A percentile compares a stretch with the other conserved stretches of the same genome.
Evolutionary conservation across 73 alveolate genomes (phyloP).

Genomic region (Loxodes magnus): DNA sequence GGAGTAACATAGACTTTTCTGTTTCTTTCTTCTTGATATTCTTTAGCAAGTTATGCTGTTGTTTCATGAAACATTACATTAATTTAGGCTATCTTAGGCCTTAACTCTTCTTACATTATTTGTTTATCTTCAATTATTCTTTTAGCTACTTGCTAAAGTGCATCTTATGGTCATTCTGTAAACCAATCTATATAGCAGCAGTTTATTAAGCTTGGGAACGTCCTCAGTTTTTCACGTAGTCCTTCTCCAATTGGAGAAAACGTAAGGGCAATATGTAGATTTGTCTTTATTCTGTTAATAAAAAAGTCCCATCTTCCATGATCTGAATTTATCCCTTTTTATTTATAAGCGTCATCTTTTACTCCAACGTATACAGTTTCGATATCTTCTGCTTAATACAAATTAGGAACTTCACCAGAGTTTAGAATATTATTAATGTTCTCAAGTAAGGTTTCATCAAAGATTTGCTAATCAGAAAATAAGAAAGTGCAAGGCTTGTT

Average conservation of each 20-base stretch:
- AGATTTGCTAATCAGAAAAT: slow-evolving; percentile 66
- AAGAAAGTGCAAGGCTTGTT: slow-evolving; percentile 64
- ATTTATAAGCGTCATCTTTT: slow-evolving; percentile 64
- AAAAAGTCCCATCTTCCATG: slow-evolving; percentile 72
- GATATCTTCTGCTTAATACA: slow-evolving; percentile 78
- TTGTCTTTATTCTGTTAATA: slow-evolving; percentile 61
- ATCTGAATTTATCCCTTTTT: slow-evolving; percentile 51
- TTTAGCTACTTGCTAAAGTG: slow-evolving; percentile 58
- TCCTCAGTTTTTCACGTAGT: slow-evolving; percentile 65
- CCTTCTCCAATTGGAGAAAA: slow-evolving; percentile 87
- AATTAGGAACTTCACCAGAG: slow-evolving; percentile 89
- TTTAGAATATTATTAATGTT: slow-evolving; percentile 74
- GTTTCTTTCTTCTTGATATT: slow-evolving; percentile 78
- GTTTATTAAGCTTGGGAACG: slow-evolving; percentile 96
- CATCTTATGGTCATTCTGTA: slow-evolving; percentile 86
- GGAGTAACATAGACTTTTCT: slow-evolving; percentile 98
- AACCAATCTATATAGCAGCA: slow-evolving; percentile 94
- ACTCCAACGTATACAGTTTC: slow-evolving; percentile 61
- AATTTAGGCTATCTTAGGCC: no score
- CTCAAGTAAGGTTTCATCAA: slow-evolving; percentile 72
- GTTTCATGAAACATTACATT: slow-evolving; percentile 97
- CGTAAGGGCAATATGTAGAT: slow-evolving; percentile 70
- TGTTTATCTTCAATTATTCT: slow-evolving; percentile 16
- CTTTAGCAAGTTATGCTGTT: slow-evolving; percentile 59
- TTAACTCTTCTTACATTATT: no score